phyloP scores from a whole-genome alignment of 129 eudicot genomes.

The Sambucus nigra region DNA sequence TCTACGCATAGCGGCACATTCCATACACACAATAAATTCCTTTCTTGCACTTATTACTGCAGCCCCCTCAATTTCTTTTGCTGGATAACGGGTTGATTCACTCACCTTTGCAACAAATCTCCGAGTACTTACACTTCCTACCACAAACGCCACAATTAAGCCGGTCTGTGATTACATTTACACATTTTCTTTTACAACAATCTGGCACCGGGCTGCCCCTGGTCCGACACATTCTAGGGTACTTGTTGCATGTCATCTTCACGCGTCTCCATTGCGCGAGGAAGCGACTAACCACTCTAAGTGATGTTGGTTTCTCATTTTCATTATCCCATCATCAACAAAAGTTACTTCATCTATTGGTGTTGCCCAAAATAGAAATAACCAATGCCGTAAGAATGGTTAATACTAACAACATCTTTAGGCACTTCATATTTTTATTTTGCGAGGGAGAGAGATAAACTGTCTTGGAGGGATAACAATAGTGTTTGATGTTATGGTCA shows the following conservation, averaged over 20 bases:
- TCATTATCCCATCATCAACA: constrained; percentile 16
- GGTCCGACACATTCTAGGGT: constrained; percentile 49
- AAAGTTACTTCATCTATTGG: constrained; percentile 1
- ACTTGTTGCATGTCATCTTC: constrained; percentile 37
- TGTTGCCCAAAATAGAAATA: constrained; percentile 23
- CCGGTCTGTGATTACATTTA: constrained; percentile 36
- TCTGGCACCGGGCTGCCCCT: constrained; percentile 51
- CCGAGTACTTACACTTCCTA: constrained; percentile 34
- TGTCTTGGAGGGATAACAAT: background rate
- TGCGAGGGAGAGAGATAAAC: background rate
- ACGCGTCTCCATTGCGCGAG: constrained; percentile 24
- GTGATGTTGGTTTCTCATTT: constrained; percentile 15
- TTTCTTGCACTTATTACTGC: constrained; percentile 38
- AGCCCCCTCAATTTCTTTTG: constrained; percentile 51
- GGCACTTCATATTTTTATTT: background rate
- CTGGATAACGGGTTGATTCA: constrained; percentile 36
- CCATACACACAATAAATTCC: constrained; percentile 38
- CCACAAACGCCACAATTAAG: constrained; percentile 58
- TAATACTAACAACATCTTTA: constrained; percentile 7
- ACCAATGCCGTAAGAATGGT: constrained; percentile 26
- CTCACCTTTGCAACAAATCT: constrained; percentile 56
- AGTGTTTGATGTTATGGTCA: constrained; percentile 8
- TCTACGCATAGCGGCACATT: constrained; percentile 53
- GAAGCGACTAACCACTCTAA: constrained; percentile 30
- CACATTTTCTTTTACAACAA: constrained; percentile 64